These are phyloP conservation scores for Colletotrichum tabaci DNA, from an alignment of 2,329 filamentous ascomycete genomes.

Conservation along the genomic window DNA sequence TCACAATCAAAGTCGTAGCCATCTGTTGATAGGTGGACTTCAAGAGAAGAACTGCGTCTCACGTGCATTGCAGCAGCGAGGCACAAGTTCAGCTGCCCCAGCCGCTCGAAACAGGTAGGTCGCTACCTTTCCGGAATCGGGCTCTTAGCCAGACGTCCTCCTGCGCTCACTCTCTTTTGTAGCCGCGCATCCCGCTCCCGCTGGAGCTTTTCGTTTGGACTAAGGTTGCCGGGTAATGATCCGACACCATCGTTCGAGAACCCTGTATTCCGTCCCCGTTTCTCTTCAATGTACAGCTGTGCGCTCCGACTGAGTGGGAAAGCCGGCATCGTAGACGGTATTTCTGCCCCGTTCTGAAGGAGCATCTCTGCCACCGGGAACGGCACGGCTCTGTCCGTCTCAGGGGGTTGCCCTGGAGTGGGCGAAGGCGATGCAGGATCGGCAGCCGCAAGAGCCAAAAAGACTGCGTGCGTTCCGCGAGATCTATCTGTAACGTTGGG, in stretches of 20 bases:
- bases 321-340: constrained; percentile 81
- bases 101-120: constrained; percentile 47
- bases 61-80: constrained; percentile 30
- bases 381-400: constrained; percentile 70
- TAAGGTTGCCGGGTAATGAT: constrained; percentile 68
- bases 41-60: constrained; percentile 26
- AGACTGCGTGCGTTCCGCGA: constrained; percentile 89
- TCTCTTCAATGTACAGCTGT: constrained; percentile 88
- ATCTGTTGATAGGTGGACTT: constrained; percentile 11
- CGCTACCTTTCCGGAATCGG: constrained; percentile 75
- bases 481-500: constrained; percentile 90
- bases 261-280: constrained; percentile 65
- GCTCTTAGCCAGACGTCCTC: constrained; percentile 78
- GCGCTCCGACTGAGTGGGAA: constrained; percentile 88
- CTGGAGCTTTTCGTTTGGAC: constrained; percentile 64
- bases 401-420: constrained; percentile 55
- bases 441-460: constrained; percentile 90
- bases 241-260: constrained; percentile 72
- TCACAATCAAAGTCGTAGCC: constrained; percentile 27
- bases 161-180: constrained; percentile 85
- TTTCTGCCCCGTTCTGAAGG: constrained; percentile 92
- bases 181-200: constrained; percentile 78
- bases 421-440: constrained; percentile 85
- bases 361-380: constrained; percentile 94
- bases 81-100: constrained; percentile 35